Percentiles rank a stretch among this genome's conserved stretches.
These are phyloP conservation scores for Ettlia oleoabundans DNA, from an alignment of 139 green algal genomes.

Conservation along the genomic window DNA sequence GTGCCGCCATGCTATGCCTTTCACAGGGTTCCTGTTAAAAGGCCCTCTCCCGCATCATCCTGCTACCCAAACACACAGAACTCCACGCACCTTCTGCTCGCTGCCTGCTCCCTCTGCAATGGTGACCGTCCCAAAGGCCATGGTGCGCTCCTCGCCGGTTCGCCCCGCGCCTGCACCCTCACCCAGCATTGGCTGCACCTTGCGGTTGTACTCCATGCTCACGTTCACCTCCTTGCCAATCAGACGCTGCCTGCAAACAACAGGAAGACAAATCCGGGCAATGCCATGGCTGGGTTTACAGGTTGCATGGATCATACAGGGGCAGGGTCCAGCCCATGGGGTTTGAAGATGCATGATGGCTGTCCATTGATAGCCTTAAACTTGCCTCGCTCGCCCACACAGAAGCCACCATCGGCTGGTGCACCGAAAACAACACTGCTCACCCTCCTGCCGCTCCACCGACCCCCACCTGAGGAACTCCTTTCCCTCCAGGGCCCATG, in stretches of 20 bases:
- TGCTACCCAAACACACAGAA: not conserved
- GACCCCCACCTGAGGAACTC: conserved; percentile 83
- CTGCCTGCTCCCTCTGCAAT: conserved; percentile 33
- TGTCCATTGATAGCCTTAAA: no score
- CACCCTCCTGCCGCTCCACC: no score
- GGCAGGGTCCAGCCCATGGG: not conserved
- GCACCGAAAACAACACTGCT: no score
- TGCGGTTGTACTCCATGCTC: conserved; percentile 94
- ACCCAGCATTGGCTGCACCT: conserved; percentile 57
- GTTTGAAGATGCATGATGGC: not conserved
- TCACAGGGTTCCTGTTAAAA: no score
- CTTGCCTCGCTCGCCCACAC: no score
- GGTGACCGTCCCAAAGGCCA: conserved; percentile 87
- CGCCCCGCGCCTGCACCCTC: not conserved
- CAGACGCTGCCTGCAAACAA: conserved; percentile 45
- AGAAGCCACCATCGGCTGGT: no score
- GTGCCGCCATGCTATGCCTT: no score
- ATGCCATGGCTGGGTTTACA: no score
- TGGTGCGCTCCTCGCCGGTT: conserved; percentile 50
- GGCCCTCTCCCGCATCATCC: not conserved
- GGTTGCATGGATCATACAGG: no score
- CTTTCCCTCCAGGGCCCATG: conserved; percentile 86
- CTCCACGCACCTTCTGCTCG: conserved; percentile 23
- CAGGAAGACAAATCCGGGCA: not conserved
- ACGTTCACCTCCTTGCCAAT: conserved; percentile 83